phyloP scores from a whole-genome alignment of 768 basidiomycete species.

The Hygrocybe coccinea region DNA sequence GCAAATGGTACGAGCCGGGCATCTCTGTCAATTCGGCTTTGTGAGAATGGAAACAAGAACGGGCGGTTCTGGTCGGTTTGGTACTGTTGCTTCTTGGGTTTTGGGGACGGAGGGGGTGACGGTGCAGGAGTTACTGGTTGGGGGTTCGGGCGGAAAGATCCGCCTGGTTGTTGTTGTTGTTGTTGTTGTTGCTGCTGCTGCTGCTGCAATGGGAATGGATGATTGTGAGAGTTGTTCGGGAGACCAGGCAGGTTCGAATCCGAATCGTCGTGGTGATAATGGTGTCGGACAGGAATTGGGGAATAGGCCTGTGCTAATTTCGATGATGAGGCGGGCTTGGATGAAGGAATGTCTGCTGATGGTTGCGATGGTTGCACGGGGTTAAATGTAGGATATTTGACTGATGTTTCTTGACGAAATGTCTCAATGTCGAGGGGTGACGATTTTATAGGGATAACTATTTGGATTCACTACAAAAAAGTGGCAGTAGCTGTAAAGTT shows the following conservation, averaged over 20 bases:
- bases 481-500: neutral
- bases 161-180: conserved; percentile 24
- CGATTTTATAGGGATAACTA: conserved; percentile 74
- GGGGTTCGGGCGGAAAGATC: conserved; percentile 40
- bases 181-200: conserved; percentile 32
- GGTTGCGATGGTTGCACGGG: conserved; percentile 47
- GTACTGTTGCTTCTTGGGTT: conserved; percentile 97
- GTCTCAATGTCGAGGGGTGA: conserved; percentile 85
- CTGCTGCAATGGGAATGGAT: conserved; percentile 17
- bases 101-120: conserved; percentile 74
- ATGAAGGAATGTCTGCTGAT: conserved; percentile 22
- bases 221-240: conserved; percentile 29
- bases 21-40: conserved; percentile 39
- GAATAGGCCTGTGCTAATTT: conserved; percentile 87
- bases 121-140: conserved; percentile 89
- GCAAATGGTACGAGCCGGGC: conserved; percentile 84
- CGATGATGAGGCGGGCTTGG: conserved; percentile 38
- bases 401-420: conserved; percentile 85
- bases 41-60: conserved; percentile 91
- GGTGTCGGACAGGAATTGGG: conserved; percentile 89
- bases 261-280: conserved; percentile 82
- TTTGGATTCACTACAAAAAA: conserved; percentile 7
- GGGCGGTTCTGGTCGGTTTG: conserved; percentile 94
- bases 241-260: conserved; percentile 46
- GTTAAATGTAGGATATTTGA: conserved; percentile 94